Conservation (phyloP, 306 rosid species). For the Glycine soja region DNA sequence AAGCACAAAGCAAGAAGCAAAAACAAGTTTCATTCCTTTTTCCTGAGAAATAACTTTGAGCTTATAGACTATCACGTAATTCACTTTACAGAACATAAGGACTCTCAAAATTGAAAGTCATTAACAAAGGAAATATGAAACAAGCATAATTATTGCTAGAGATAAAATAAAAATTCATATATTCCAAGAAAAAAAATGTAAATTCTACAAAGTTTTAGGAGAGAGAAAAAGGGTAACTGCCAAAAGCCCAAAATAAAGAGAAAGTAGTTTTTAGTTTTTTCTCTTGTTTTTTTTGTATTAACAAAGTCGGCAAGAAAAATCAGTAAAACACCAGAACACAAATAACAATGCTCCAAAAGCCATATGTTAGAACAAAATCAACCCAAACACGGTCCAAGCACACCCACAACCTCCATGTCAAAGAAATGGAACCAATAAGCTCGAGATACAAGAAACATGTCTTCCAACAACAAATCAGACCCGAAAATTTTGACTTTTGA, state of each 20-base stretch:
- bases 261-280: neutral
- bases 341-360: neutral
- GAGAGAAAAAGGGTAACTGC: constrained; percentile 6
- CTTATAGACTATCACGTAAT: neutral
- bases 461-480: constrained; percentile 47
- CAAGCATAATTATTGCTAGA: constrained; percentile 27
- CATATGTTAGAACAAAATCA: neutral
- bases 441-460: neutral
- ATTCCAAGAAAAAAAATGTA: neutral
- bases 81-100: constrained; percentile 13
- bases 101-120: constrained; percentile 11
- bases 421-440: neutral
- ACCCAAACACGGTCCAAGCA: constrained; percentile 10
- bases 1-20: constrained; percentile 20
- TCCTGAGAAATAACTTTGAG: constrained; percentile 29
- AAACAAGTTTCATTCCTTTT: constrained; percentile 40
- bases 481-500: neutral
- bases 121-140: neutral
- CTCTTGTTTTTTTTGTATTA: neutral
- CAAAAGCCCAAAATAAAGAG: neutral
- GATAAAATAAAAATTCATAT: neutral
- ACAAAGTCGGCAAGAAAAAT: neutral
- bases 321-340: neutral
- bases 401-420: neutral
- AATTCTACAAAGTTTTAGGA: constrained; percentile 22